Conservation (phyloP, 192 early-diverging fungal genomes). For the Podila epicladia region DNA sequence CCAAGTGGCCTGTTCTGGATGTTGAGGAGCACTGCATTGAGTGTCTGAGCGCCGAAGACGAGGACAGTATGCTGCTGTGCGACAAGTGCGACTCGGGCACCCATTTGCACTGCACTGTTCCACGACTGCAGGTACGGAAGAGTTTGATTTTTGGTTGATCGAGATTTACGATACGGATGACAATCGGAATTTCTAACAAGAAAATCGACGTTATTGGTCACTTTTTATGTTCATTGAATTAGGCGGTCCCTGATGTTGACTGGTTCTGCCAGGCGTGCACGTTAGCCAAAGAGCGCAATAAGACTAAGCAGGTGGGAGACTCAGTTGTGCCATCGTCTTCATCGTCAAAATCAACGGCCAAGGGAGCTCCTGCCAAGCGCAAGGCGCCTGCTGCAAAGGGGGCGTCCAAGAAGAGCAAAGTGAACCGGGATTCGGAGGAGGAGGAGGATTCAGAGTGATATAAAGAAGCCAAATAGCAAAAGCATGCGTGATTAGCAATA, state of each 20-base stretch:
- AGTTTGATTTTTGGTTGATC: background rate
- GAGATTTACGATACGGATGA: background rate
- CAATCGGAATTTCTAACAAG: background rate
- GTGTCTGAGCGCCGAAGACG: conserved; percentile 57
- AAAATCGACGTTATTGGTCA: no score
- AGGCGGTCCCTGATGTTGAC: conserved; percentile 58
- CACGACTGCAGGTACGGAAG: conserved; percentile 45
- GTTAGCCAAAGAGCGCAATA: conserved; percentile 31
- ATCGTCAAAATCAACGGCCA: conserved; percentile 1
- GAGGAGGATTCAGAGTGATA: conserved; percentile 33
- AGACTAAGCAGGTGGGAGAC: conserved; percentile 17
- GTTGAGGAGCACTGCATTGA: conserved; percentile 60
- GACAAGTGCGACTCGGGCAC: conserved; percentile 60
- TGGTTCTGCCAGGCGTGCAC: conserved; percentile 64
- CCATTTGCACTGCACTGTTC: conserved; percentile 56
- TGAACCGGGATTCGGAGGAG: conserved; percentile 23
- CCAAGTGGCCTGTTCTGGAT: conserved; percentile 55
- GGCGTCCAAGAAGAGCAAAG: conserved; percentile 35
- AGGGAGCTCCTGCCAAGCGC: conserved; percentile 24
- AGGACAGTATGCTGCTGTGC: conserved; percentile 57
- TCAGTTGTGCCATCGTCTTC: conserved; percentile 1
- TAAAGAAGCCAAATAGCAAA: background rate
- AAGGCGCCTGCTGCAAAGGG: conserved; percentile 32
- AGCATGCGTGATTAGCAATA: background rate
- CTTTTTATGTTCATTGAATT: background rate